These are phyloP conservation scores for Gossypium davidsonii DNA, from an alignment of 441 rosid species.

Conservation along the genomic window DNA sequence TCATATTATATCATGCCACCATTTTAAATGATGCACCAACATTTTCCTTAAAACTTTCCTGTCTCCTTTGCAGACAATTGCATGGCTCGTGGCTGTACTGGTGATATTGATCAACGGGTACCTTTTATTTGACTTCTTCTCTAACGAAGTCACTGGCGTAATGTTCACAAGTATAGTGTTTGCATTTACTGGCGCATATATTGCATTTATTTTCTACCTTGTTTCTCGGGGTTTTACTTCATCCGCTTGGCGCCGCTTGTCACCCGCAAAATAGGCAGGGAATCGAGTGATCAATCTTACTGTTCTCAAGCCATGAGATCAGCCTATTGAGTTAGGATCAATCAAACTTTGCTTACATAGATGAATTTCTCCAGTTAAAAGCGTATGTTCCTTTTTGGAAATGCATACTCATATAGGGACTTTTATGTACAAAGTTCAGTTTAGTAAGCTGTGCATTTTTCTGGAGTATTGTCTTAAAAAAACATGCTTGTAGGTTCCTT, in stretches of 20 bases:
- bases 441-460: background rate
- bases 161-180: slow-evolving; percentile 25
- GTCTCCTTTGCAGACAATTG: slow-evolving; percentile 31
- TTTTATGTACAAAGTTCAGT: background rate
- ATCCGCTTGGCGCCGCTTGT: slow-evolving; percentile 16
- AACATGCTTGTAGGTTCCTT: background rate
- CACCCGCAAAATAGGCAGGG: slow-evolving; percentile 26
- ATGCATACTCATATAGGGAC: background rate
- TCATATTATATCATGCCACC: background rate
- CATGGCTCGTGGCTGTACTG: slow-evolving; percentile 78
- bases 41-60: background rate
- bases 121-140: slow-evolving; percentile 72
- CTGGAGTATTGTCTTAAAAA: background rate
- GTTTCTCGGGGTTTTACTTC: slow-evolving; percentile 29
- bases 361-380: background rate
- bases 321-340: background rate
- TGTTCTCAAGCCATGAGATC: background rate
- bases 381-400: background rate
- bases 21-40: background rate
- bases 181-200: slow-evolving; percentile 35
- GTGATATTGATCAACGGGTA: slow-evolving; percentile 88
- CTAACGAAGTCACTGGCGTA: slow-evolving; percentile 45
- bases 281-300: slow-evolving; percentile 18
- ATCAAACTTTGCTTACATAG: background rate
- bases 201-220: slow-evolving; percentile 62